Percentiles rank a stretch among this genome's conserved stretches.
Conservation (phyloP, 768 basidiomycete genomes). For the Leccinum olivaceopallidum region DNA sequence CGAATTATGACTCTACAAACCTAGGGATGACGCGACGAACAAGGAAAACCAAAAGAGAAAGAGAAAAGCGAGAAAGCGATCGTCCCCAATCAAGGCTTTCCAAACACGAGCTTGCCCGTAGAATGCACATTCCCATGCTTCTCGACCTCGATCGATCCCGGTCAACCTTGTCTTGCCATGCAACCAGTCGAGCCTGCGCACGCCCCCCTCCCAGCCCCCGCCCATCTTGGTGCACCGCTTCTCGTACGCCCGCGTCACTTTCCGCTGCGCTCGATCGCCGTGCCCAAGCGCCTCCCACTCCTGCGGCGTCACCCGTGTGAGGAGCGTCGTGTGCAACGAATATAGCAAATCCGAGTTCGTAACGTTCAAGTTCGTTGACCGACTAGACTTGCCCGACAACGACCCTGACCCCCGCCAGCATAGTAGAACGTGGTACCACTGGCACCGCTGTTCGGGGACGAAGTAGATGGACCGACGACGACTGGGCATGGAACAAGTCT, state of each 20-base stretch:
- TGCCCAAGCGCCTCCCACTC: constrained; percentile 66
- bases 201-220: constrained; percentile 65
- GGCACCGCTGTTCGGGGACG: constrained; percentile 21
- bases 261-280: constrained; percentile 56
- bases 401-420: constrained; percentile 20
- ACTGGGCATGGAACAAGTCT: no score
- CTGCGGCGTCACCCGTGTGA: constrained; percentile 54
- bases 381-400: constrained; percentile 16
- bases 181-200: constrained; percentile 66
- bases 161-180: constrained; percentile 58
- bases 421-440: constrained; percentile 25
- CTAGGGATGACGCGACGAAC: not conserved
- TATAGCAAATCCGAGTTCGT: constrained; percentile 67
- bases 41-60: not conserved
- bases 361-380: constrained; percentile 40
- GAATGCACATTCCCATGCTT: constrained; percentile 40
- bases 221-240: constrained; percentile 61
- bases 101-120: constrained; percentile 52
- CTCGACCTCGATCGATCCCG: constrained; percentile 55
- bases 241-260: constrained; percentile 64
- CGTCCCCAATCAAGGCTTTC: constrained; percentile 32
- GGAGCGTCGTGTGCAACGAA: constrained; percentile 57
- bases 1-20: not conserved
- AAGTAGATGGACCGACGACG: no score
- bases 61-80: not conserved